Evolutionary conservation across 306 rosid species (phyloP), one percentile per base, ranked within the genome.

Genomic region (Lupinus albus): DNA sequence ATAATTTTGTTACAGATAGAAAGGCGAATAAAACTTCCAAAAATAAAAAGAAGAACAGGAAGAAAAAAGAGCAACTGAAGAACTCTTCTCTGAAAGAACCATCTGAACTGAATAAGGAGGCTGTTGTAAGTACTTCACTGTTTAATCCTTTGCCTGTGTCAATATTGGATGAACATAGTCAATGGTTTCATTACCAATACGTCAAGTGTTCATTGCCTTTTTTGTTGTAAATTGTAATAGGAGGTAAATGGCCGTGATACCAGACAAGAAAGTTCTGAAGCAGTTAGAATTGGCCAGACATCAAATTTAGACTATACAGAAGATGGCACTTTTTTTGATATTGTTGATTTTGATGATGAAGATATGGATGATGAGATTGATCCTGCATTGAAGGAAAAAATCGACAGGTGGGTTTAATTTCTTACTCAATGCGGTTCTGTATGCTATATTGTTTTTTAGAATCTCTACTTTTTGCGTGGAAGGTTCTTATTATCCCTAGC

Each of bases 11-110:
- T 57, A 17, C 96, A 94, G 99, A 90, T 73, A 47, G 86, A 61
- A 88, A 85, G 81, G 96, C 78, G 28, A 70, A 61, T 64, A 90
- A 87, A 75, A 68, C 88, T 71, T 77, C 85, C 74, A 94, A 90
- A 76, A 86, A 72, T 75, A 94, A 88, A 81, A 94, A 90, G 86
- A 94, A 94, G 84, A 90, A 90, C 77, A 80, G 96, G 51, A 86
- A 87, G 78, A 82, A 86, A 80, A 94, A 85, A 72, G 97, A 94
- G 60, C 87, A 79, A 6, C 84, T 68, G 58, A 93, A 90, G 81
- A 87, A 72, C 77, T 78, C 84, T 61, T 84, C 83, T 64, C 60
- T 70, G 59, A 73, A 73, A 67, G 91, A 78, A 66, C 71, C 70
- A 54, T 77, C 89, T 61, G 83, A 80, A 69, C 67, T 64, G 78